phyloP scores from a whole-genome alignment of 805 yeast species.

The Wickerhamomyces tratensis region DNA sequence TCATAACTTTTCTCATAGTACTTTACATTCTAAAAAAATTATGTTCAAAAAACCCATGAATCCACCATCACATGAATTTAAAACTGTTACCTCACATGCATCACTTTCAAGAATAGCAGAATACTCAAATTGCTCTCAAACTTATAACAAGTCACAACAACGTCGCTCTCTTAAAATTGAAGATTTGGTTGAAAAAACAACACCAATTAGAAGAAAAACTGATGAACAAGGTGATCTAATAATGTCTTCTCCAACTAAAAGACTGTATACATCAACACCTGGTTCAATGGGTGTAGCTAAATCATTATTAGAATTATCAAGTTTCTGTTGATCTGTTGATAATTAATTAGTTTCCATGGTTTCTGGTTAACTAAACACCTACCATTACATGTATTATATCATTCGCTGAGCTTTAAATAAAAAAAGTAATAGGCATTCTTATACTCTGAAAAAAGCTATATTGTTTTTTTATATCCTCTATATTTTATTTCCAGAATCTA shows the following conservation, averaged over 20 bases:
- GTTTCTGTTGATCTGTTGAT: slow-evolving; percentile 10
- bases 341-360: slow-evolving; percentile 7
- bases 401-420: too few species aligned
- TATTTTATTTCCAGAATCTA: too few species aligned
- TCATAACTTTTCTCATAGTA: background rate
- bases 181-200: slow-evolving; percentile 7
- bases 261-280: slow-evolving; percentile 28
- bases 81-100: slow-evolving; percentile 1
- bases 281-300: slow-evolving; percentile 39
- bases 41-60: slow-evolving; percentile 8
- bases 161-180: slow-evolving; percentile 9
- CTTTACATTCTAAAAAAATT: slow-evolving; percentile 8
- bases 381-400: too few species aligned
- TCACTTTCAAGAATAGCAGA: slow-evolving; percentile 5
- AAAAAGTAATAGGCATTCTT: too few species aligned
- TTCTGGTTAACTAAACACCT: too few species aligned
- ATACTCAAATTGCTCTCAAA: background rate
- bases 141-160: background rate
- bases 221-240: slow-evolving; percentile 14
- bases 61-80: background rate
- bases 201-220: slow-evolving; percentile 15
- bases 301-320: slow-evolving; percentile 30
- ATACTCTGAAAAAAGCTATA: too few species aligned
- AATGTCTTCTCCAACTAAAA: slow-evolving; percentile 28
- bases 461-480: too few species aligned